A percentile compares a stretch with the other conserved stretches of the same genome.
Conservation (phyloP, 106 monocot genomes). For the Cymbidium sinense region DNA sequence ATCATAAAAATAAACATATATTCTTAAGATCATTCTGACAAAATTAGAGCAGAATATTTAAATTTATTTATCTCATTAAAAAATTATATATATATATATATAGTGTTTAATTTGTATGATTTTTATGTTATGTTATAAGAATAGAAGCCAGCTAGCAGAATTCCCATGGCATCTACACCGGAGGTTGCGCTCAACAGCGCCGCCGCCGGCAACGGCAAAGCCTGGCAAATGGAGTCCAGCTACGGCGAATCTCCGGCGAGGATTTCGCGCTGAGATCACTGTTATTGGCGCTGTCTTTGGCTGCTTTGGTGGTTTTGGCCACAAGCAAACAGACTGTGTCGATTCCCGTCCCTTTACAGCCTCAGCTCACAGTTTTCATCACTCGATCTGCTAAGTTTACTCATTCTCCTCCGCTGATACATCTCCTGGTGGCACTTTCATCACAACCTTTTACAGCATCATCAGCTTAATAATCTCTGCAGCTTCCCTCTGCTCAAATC, state of each 20-base stretch:
- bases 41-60: too few relatives aligned
- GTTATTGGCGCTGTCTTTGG: neutral
- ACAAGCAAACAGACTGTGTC: constrained; percentile 5
- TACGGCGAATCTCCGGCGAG: neutral
- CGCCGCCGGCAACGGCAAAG: neutral
- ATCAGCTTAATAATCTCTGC: constrained; percentile 26
- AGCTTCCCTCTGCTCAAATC: constrained; percentile 11
- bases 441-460: constrained; percentile 38
- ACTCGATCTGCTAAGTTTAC: neutral
- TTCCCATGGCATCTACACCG: constrained; percentile 1
- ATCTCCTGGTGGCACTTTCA: constrained; percentile 36
- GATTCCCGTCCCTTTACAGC: neutral
- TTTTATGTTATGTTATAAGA: too few relatives aligned
- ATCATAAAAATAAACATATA: too few relatives aligned
- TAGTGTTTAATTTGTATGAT: too few relatives aligned
- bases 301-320: constrained; percentile 3
- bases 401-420: constrained; percentile 10
- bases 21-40: too few relatives aligned
- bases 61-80: too few relatives aligned
- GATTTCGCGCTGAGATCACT: neutral
- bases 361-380: neutral
- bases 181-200: constrained; percentile 6
- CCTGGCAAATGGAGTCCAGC: neutral
- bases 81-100: too few relatives aligned
- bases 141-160: too few relatives aligned